Evolutionary conservation across 1,139 yeast genomes (phyloP), one percentile per base, ranked within the genome.

Genomic region (Diutina rugosa): DNA sequence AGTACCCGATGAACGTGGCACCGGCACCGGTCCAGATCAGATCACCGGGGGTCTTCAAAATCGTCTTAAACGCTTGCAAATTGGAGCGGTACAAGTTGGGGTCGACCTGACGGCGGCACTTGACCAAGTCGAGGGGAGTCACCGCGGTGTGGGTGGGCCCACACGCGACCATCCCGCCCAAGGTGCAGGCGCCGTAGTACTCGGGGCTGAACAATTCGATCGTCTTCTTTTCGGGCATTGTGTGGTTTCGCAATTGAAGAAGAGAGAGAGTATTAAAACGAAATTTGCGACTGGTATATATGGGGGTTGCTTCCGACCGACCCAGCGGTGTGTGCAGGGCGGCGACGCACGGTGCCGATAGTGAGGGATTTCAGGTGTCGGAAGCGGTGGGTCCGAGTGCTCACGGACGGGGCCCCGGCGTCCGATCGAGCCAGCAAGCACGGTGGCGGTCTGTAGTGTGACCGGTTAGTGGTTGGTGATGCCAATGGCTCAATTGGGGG

Each of bases 141-240:
- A 91, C 95, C 2, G 88, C 81, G 2, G 96, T 84, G 72, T 91
- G 98, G 14, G 98, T 91, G 44, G 97, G 96, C 45, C 97, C 97
- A 77, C 98, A 91, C 3, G 98, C 97, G 61, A 84, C 66, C 56
- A 88, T 77, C 63, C 98, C 98, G 56, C 98, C 98, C 48, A 89
- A 59, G 10, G 95, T 85, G 72, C 97, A 91, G 54, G 96, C 84
- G 55, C 81, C 80, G 72, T 81, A 91, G 72, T 87, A 91, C 68
- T 88, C 86, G 29, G 78, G 75, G 4, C 91, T 76, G 72, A 79
- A 87, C 56, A 87, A 73, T 62, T 74, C 72, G 62, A 85, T 81
- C 32, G 53, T 49, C 21, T 46, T 26, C 38, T 49, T 49, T 16
- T 44, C 46, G 29, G 53, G 18, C 53, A 49, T 49, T 14, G 10